Conservation (phyloP, 2,329 filamentous ascomycete genomes). For the Lecanicillium sp. region DNA sequence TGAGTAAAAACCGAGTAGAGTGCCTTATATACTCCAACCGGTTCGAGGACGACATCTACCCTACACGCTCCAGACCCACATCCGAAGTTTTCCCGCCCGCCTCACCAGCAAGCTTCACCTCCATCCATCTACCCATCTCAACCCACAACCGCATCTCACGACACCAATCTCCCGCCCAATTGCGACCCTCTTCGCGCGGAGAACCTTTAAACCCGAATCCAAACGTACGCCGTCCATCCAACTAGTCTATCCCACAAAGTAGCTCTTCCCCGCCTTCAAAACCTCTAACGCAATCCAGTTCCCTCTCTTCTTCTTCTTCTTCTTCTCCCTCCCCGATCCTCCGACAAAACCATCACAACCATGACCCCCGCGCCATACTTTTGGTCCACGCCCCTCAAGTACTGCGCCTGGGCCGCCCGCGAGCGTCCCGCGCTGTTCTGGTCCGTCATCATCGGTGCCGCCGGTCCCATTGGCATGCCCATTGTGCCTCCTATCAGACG, state of each 20-base stretch:
- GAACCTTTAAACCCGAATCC: too few relatives aligned
- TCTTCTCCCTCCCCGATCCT: neutral
- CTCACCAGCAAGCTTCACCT: constrained; percentile 4
- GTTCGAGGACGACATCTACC: too few relatives aligned
- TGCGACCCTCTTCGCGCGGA: too few relatives aligned
- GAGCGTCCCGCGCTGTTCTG: constrained; percentile 90
- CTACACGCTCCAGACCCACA: neutral
- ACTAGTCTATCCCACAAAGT: too few relatives aligned
- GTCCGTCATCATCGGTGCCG: constrained; percentile 64
- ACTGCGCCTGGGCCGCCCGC: constrained; percentile 80
- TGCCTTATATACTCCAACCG: too few relatives aligned
- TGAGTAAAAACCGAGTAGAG: too few relatives aligned
- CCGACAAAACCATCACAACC: neutral
- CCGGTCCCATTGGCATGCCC: constrained; percentile 63
- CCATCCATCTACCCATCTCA: neutral
- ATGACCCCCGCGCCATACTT: constrained; percentile 67
- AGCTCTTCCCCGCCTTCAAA: too few relatives aligned
- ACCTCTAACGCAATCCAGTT: too few relatives aligned
- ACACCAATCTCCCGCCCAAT: constrained; percentile 13
- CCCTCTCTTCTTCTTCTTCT: neutral
- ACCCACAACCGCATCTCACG: too few relatives aligned
- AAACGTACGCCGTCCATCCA: too few relatives aligned
- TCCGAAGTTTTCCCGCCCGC: neutral
- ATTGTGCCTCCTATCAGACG: constrained; percentile 66
- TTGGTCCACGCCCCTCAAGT: constrained; percentile 75